A percentile compares a stretch with the other conserved stretches of the same genome.
phyloP scores from a whole-genome alignment of 305 asterid species.

The Rubia tinctorum region DNA sequence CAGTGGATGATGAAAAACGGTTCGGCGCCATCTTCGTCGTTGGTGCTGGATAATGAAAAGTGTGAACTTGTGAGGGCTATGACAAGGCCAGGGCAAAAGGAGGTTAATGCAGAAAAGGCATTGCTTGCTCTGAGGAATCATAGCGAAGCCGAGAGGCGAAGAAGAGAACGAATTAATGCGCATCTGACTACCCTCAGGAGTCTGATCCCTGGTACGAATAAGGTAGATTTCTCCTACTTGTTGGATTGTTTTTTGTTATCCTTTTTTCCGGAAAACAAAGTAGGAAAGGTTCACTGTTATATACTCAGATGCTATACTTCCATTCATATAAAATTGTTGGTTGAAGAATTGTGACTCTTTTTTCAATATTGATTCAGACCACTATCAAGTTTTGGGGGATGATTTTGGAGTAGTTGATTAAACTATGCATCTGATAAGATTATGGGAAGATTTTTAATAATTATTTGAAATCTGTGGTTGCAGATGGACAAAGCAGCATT shows the following conservation, averaged over 20 bases:
- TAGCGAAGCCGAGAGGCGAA: slow-evolving; percentile 77
- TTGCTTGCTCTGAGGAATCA: slow-evolving; percentile 73
- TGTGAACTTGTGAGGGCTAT: slow-evolving; percentile 60
- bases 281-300: background rate
- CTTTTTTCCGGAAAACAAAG: background rate
- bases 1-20: slow-evolving; percentile 38
- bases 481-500: slow-evolving; percentile 93
- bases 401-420: too few relatives aligned
- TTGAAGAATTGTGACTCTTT: background rate
- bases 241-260: background rate
- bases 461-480: background rate
- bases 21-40: slow-evolving; percentile 38
- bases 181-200: slow-evolving; percentile 71
- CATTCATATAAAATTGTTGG: background rate
- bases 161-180: slow-evolving; percentile 77
- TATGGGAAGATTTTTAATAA: slow-evolving; percentile 2
- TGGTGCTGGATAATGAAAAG: slow-evolving; percentile 58
- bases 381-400: background rate
- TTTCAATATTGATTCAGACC: background rate
- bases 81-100: slow-evolving; percentile 46
- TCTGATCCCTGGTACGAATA: slow-evolving; percentile 66
- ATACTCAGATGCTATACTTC: background rate
- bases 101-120: slow-evolving; percentile 56
- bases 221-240: slow-evolving; percentile 36
- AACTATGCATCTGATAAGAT: background rate